Evolutionary conservation across 2,329 filamentous ascomycete genomes (phyloP).

Genomic region (Penicillium concentricum): DNA sequence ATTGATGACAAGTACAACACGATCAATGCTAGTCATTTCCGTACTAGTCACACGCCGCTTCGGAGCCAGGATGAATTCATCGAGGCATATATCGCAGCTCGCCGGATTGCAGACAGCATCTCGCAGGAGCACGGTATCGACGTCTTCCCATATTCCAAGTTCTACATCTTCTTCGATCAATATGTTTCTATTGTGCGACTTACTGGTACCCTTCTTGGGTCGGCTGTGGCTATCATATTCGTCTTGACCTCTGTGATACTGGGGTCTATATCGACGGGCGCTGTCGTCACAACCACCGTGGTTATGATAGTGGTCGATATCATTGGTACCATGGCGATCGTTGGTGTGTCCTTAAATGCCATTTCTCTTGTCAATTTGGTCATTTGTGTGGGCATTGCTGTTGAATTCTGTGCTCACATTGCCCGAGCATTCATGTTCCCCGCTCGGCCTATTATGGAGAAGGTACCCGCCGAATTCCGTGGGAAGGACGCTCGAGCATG

Average conservation of each 20-base stretch:
- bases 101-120: slow-evolving; percentile 79
- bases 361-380: slow-evolving; percentile 94
- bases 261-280: slow-evolving; percentile 77
- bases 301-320: slow-evolving; percentile 93
- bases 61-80: slow-evolving; percentile 92
- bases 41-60: slow-evolving; percentile 82
- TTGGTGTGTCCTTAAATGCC: slow-evolving; percentile 86
- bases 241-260: slow-evolving; percentile 75
- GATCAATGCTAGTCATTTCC: slow-evolving; percentile 84
- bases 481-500: slow-evolving; percentile 83
- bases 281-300: slow-evolving; percentile 81
- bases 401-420: slow-evolving; percentile 97
- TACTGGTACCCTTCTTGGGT: slow-evolving; percentile 74
- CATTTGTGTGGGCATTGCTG: slow-evolving; percentile 93
- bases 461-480: slow-evolving; percentile 72
- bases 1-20: slow-evolving; percentile 66
- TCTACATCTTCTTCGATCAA: slow-evolving; percentile 99
- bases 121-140: slow-evolving; percentile 69
- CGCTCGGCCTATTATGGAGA: slow-evolving; percentile 75
- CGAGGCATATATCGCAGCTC: slow-evolving; percentile 80
- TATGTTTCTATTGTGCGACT: slow-evolving; percentile 82
- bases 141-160: slow-evolving; percentile 94
- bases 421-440: slow-evolving; percentile 96
- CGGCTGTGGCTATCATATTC: slow-evolving; percentile 83
- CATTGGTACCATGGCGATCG: slow-evolving; percentile 88